Conservation (phyloP, 192 early-diverging fungal genomes). For the Coemansia sp. region DNA sequence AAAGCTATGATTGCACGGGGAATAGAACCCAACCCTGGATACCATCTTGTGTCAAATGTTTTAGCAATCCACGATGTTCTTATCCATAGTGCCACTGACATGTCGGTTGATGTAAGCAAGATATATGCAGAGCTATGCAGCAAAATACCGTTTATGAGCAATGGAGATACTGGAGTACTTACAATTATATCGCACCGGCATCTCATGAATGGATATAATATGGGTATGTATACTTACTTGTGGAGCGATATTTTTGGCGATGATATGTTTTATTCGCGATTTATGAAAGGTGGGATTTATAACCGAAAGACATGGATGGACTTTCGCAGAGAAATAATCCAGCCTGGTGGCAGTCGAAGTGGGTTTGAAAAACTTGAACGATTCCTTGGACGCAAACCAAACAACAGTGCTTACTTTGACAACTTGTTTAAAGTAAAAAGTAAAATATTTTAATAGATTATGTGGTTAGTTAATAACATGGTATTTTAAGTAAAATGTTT, state of each 20-base stretch:
- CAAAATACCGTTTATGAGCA: constrained; percentile 38
- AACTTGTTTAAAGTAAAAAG: background rate
- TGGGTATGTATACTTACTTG: constrained; percentile 66
- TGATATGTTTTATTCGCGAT: constrained; percentile 71
- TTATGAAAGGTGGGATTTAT: constrained; percentile 57
- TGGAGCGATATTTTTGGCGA: constrained; percentile 71
- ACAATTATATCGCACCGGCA: constrained; percentile 47
- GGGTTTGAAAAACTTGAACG: constrained; percentile 61
- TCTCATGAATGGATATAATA: constrained; percentile 64
- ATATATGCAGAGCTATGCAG: constrained; percentile 49
- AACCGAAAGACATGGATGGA: constrained; percentile 58
- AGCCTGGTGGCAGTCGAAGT: constrained; percentile 60
- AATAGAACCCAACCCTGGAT: background rate
- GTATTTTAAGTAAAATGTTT: too few relatives aligned
- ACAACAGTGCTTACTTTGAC: constrained; percentile 6
- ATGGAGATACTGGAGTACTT: constrained; percentile 25
- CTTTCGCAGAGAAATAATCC: constrained; percentile 69
- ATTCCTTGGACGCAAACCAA: constrained; percentile 74
- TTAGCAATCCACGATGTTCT: constrained; percentile 64
- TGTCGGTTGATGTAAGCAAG: constrained; percentile 37
- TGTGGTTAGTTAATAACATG: too few relatives aligned
- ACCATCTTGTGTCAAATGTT: constrained; percentile 60
- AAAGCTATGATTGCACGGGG: constrained; percentile 52
- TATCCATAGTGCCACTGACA: constrained; percentile 59
- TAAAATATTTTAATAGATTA: background rate